Base-by-base conservation (phyloP, 2,329 filamentous ascomycete genomes). In the Lasiodiplodia sp. region DNA sequence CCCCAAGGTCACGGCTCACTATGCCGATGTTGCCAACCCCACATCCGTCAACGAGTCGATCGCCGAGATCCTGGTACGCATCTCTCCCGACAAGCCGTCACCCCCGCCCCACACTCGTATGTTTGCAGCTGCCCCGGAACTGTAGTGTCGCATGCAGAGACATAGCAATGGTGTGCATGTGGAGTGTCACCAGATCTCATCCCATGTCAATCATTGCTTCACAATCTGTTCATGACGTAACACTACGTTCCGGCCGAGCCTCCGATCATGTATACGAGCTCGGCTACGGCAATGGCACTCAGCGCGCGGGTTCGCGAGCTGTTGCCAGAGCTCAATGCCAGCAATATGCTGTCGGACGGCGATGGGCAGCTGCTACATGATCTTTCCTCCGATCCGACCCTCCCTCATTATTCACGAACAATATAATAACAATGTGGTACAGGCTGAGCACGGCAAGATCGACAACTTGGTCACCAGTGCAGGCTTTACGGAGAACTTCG, bases 391-490 rank as follows among this genome's bases (percentile, higher is more conserved):
- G n/a, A 47, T 47, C 44, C 44, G 3, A 21, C 18, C 18, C 3
- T 47, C 8, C 4, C 44, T 47, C 44, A n/a, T 18, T 16, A 18
- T 34, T 6, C 31, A 34, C 31, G 31, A 34, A 34, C 31, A 7
- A 34, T 34, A 34, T 34, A 38, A 34, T 51, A 58, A 51, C 51
- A 40, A 16, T 67, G 65, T 49, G 53, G 25, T 58, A 64, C 28
- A 68, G 67, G 51, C 83, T 60, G 82, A 87, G 69, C 94, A 97
- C 78, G 90, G 91, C 80, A 91, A 92, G 80, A 93, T 97, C 74
- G 94, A 97, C 82, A 91, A 93, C 81, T 87, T 98, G 31, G 94
- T 98, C 75, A 97, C 95, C 31, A 96, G 93, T n/a, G 95, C 95
- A 62, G 95, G 95, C 56, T 97, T 98, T 83, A 96, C 93, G 16